Evolutionary conservation across 2,329 filamentous ascomycete genomes (phyloP), one percentile per base, ranked within the genome.

Genomic region (Ophiostoma tasmaniense): DNA sequence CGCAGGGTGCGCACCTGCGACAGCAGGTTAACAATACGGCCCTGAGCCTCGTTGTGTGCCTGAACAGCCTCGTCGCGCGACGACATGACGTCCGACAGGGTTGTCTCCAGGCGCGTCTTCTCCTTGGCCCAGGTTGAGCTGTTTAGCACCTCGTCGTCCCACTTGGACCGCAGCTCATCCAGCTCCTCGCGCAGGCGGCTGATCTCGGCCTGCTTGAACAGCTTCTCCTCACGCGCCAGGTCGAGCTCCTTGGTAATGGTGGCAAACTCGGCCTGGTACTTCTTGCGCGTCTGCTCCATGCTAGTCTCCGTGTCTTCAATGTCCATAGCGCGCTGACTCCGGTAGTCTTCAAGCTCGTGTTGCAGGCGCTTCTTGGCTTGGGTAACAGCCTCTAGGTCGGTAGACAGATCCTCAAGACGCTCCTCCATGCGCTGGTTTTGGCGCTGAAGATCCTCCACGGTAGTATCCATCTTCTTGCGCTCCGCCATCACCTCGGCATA

Each of bases 71-170:
- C 95, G 73, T 99, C 94, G 2, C 94, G 89, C n/a, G 93, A 96
- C 66, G 91, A 89, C 13, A 91, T 90, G 39, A 98, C 86, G 77
- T 97, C 93, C 66, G 94, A 89, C 68, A 99, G 83, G 5, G 93
- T 96, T 71, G 93, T 88, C 77, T 98, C 94, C 55, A 99, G 84
- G 20, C 94, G 89, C 20, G 92, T 86, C 82, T 98, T 98, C 80
- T 99, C 94, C 81, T 99, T 99, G 14, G 93, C 93, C 93, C 95
- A 98, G 0, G 94, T 97, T 20, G 93, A 96, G 79, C 92, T 96
- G 80, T 98, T 98, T 74, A 98, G 87, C 13, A 98, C 92, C 79
- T 99, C 94, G 74, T 98, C 92, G 75, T 99, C 95, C 94, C 95
- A 98, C 80, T 98, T 98, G 74, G 89, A 93, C 73, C 95, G 89